Percentiles rank a stretch among this genome's conserved stretches.
Evolutionary conservation across 768 basidiomycete species (phyloP).

Genomic region (Leccinum obscurum): DNA sequence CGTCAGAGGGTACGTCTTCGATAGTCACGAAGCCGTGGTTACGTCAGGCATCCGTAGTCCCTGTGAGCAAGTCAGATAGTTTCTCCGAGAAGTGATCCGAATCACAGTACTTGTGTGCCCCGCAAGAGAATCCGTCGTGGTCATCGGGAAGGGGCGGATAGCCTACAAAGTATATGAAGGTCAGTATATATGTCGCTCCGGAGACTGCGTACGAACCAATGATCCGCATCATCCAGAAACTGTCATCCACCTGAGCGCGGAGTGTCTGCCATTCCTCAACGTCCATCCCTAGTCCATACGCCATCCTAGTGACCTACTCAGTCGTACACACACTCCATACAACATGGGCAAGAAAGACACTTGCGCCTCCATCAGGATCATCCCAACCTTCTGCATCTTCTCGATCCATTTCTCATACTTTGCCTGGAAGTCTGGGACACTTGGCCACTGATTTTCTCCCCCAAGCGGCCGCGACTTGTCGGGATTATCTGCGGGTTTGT

Average conservation of each 20-base stretch:
- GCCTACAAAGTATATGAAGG: constrained; percentile 42
- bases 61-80: constrained; percentile 36
- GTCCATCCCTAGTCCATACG: constrained; percentile 73
- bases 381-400: constrained; percentile 83
- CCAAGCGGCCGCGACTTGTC: constrained; percentile 71
- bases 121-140: constrained; percentile 84
- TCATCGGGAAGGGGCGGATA: constrained; percentile 84
- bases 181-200: not conserved
- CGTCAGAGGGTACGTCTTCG: constrained; percentile 7
- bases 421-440: constrained; percentile 52
- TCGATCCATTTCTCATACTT: constrained; percentile 75
- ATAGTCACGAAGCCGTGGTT: constrained; percentile 22
- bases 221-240: constrained; percentile 87
- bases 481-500: constrained; percentile 67
- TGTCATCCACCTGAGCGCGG: constrained; percentile 70
- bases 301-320: constrained; percentile 56
- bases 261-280: constrained; percentile 68
- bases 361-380: constrained; percentile 85
- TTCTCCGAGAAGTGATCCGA: not conserved
- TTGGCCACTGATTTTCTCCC: constrained; percentile 90
- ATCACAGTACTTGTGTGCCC: constrained; percentile 73
- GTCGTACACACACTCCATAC: not conserved
- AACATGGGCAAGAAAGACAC: constrained; percentile 25
- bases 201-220: constrained; percentile 51
- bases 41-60: constrained; percentile 93